Conservation (phyloP, 2,329 filamentous ascomycete species). For the Cryphonectria japonica region DNA sequence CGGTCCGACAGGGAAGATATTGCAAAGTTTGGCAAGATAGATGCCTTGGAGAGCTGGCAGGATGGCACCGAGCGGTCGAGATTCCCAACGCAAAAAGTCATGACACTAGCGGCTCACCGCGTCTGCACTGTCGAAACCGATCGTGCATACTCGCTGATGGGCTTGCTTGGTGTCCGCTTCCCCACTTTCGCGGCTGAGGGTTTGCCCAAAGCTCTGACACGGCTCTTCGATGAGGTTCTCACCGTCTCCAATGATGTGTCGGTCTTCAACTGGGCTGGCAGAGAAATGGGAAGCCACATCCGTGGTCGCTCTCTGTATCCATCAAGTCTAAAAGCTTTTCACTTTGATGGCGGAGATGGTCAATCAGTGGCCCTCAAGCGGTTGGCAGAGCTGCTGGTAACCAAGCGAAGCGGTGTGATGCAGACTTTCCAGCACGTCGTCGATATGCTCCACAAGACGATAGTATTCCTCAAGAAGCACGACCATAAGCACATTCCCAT, state of each 20-base stretch:
- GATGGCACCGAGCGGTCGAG: neutral
- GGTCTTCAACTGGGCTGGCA: constrained; percentile 1
- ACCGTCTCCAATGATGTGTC: neutral
- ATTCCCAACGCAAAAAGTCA: neutral
- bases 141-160: neutral
- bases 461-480: neutral
- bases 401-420: constrained; percentile 1
- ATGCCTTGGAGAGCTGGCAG: neutral
- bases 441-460: neutral
- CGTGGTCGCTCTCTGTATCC: neutral
- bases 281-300: neutral
- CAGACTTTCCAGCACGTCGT: neutral
- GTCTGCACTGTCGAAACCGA: neutral
- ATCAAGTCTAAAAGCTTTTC: neutral
- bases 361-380: neutral
- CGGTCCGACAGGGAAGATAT: neutral
- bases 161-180: neutral
- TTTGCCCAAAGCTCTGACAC: neutral
- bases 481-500: neutral
- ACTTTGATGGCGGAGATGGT: neutral
- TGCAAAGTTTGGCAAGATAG: neutral
- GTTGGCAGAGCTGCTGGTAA: neutral
- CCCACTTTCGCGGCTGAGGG: neutral
- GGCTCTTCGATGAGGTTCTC: constrained; percentile 1
- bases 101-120: neutral